These are phyloP conservation scores for Stipa capillata DNA, from an alignment of 176 grass and related monocot genomes.

Conservation along the genomic window DNA sequence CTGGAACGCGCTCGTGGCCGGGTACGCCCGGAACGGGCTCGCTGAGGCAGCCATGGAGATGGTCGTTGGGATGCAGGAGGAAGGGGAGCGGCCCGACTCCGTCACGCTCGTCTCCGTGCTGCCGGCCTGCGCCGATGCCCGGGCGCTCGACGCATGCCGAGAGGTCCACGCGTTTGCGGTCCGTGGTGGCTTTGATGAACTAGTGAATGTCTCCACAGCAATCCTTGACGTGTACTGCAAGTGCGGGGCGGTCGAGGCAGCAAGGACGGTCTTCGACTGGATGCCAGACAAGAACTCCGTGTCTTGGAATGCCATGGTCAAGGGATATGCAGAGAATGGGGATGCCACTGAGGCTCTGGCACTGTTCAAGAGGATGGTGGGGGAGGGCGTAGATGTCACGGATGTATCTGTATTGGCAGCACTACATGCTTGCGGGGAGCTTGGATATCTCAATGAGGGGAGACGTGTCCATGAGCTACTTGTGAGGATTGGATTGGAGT, in stretches of 20 bases:
- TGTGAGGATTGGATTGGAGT: neutral
- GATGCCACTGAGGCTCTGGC: constrained; percentile 23
- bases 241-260: constrained; percentile 19
- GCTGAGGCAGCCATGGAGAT: constrained; percentile 21
- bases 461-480: constrained; percentile 40
- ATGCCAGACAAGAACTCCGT: constrained; percentile 39
- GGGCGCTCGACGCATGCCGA: neutral
- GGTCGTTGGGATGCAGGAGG: constrained; percentile 31
- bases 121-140: constrained; percentile 21
- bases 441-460: constrained; percentile 37
- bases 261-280: constrained; percentile 23
- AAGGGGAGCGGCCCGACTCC: constrained; percentile 25
- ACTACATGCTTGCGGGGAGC: constrained; percentile 43
- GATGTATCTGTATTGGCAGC: constrained; percentile 37
- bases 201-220: constrained; percentile 45
- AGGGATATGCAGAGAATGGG: constrained; percentile 40
- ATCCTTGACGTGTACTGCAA: constrained; percentile 52
- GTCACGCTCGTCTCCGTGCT: constrained; percentile 38
- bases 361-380: constrained; percentile 39
- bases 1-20: constrained; percentile 44
- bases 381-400: constrained; percentile 26
- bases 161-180: constrained; percentile 36
- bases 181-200: constrained; percentile 8
- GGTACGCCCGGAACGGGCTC: constrained; percentile 38
- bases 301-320: constrained; percentile 58